Base-by-base conservation (phyloP, 2,329 filamentous ascomycete species). In the Talaromyces sp. region DNA sequence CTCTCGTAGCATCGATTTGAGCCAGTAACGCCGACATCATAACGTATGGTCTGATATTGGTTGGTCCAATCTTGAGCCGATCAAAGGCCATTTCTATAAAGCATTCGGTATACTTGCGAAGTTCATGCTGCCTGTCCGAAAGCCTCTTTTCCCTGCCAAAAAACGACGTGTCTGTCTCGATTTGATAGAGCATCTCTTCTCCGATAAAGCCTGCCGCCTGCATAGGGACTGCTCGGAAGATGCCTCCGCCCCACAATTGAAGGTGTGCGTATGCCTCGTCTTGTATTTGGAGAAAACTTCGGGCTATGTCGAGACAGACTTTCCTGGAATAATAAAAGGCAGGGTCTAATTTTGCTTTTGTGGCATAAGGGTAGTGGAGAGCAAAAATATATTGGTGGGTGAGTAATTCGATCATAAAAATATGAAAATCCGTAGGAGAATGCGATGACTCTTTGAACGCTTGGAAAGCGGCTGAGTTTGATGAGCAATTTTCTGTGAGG, bases 311-410 rank as follows among this genome's bases (percentile, higher is more conserved):
- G 21, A 58, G 50, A 21, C 57, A 58, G 2, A 58, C 27, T 29
- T 58, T 58, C 5, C 57, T 54, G 0, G 57, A 58, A 48, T 58
- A 58, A 11, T 54, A 58, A 54, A 52, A 48, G 0, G 8, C 46
- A 3, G 53, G 53, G n/a, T 54, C 51, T 14, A 35, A 32, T 29
- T 58, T 58, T 35, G 50, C 50, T 54, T 58, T 54, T 19, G 21
- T 19, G n/a, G 57, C 57, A 19, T 54, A 58, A 17, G 50, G 57
- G n/a, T 32, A 54, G 31, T 58, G 57, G n/a, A 58, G 57, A 52
- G 57, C 32, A 24, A 54, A 58, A 11, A 58, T 35, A 24, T 54
- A 54, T 35, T 58, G 57, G 26, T 58, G 57, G 10, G 50, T 58
- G 8, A 58, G 57, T 48, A 54, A 35, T 38, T 58, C 57, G 1